These are phyloP conservation scores for Euphrasia confusa DNA, from an alignment of 257 asterid genomes.

Conservation along the genomic window DNA sequence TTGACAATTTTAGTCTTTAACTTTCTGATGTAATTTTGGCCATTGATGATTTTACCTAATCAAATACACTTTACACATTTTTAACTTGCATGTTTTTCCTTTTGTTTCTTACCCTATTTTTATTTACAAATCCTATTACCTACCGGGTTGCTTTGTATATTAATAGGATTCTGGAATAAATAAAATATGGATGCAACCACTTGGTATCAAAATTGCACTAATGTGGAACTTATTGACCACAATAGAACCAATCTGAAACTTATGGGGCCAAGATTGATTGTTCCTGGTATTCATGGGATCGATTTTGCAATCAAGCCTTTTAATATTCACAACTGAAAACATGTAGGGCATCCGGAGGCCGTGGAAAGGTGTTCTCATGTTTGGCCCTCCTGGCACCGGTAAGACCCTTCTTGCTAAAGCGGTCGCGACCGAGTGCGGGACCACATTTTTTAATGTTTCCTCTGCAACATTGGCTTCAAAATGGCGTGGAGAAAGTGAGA, in stretches of 20 bases:
- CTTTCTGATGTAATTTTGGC: background rate
- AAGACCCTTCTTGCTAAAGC: constrained; percentile 99
- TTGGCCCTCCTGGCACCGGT: constrained; percentile 99
- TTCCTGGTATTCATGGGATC: background rate
- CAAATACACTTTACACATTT: background rate
- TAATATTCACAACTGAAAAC: constrained; percentile 11
- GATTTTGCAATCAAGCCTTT: background rate
- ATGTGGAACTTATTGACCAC: too few species aligned
- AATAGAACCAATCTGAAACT: too few species aligned
- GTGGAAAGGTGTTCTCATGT: constrained; percentile 99
- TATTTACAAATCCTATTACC: too few species aligned
- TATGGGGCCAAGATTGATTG: background rate
- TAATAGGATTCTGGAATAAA: background rate
- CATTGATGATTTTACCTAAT: background rate
- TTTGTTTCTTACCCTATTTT: too few species aligned
- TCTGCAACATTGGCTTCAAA: constrained; percentile 99
- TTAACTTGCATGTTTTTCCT: background rate
- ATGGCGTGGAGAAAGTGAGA: constrained; percentile 99
- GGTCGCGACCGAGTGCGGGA: constrained; percentile 98
- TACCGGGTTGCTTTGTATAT: too few species aligned
- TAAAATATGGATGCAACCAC: background rate
- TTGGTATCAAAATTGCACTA: background rate
- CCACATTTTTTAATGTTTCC: constrained; percentile 95
- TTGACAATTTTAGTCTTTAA: background rate
- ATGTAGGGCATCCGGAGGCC: constrained; percentile 98